Percentiles rank a stretch among this genome's conserved stretches.
phyloP scores from a whole-genome alignment of 2,329 filamentous ascomycete genomes.

The Cytospora schulzeri region DNA sequence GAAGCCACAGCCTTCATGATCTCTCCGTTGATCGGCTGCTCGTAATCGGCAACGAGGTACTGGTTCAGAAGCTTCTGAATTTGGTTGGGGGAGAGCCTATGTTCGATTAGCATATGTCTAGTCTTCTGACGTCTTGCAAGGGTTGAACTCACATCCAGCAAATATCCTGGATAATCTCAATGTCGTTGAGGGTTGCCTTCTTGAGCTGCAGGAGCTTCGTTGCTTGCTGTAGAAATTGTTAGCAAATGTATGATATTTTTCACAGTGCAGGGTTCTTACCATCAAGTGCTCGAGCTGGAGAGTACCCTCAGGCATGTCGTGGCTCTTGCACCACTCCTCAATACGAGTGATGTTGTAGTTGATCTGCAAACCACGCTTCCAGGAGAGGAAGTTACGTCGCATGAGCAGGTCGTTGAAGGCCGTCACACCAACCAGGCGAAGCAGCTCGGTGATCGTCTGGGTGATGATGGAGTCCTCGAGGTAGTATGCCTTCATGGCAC shows the following conservation, averaged over 20 bases:
- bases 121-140: no score
- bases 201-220: slow-evolving; percentile 98
- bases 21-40: slow-evolving; percentile 98
- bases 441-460: slow-evolving; percentile 91
- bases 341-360: slow-evolving; percentile 99
- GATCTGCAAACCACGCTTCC: slow-evolving; percentile 98
- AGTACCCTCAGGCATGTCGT: slow-evolving; percentile 98
- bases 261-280: slow-evolving; percentile 54
- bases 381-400: slow-evolving; percentile 96
- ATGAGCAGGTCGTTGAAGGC: slow-evolving; percentile 98
- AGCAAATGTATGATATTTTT: slow-evolving; percentile 29
- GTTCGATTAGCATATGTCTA: slow-evolving; percentile 8
- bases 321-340: slow-evolving; percentile 99
- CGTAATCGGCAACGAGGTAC: slow-evolving; percentile 97
- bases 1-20: slow-evolving; percentile 99
- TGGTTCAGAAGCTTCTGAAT: slow-evolving; percentile 99
- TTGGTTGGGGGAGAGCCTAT: slow-evolving; percentile 92
- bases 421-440: slow-evolving; percentile 91
- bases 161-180: slow-evolving; percentile 99
- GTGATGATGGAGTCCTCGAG: slow-evolving; percentile 94
- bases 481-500: slow-evolving; percentile 98
- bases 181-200: slow-evolving; percentile 98
- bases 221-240: slow-evolving; percentile 68
- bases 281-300: slow-evolving; percentile 97
- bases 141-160: slow-evolving; percentile 88